Evolutionary conservation across 495 filamentous ascomycete species (phyloP), one percentile per base, ranked within the genome.

Genomic region (Penicillium salamii): DNA sequence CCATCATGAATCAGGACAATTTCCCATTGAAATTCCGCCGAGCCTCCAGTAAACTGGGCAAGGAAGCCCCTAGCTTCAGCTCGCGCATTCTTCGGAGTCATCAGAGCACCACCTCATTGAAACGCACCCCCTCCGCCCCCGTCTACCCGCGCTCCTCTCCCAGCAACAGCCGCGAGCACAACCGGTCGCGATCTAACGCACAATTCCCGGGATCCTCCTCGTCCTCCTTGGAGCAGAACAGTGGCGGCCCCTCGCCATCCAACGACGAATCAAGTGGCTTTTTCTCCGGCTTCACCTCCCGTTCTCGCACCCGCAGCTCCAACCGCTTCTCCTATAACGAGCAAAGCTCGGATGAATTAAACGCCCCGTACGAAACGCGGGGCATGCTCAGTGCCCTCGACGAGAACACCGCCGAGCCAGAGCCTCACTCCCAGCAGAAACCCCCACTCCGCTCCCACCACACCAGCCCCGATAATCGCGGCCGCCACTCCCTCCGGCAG

Each of bases 41-140:
- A 14, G 57, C 66, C 38, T 75, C 70, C 40, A 73, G 65, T 68
- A 77, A 74, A 63, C 70, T 75, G 55, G 71, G 75, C 58, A 77
- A 77, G 57, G 72, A 77, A 26, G 58, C 71, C 51, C 71, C 71
- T 53, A 67, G 72, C 55, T 70, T 70, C 55, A 66, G 54, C 46
- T 68, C 70, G 44, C 65, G 69, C 63, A 65, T 68, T 56, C 65
- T 72, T 50, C 71, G 69, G 40, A 74, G 64, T 54, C 75, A 76
- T 53, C 67, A 72, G 53, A 77, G 67, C 60, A 62, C 57, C 52
- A 71, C 69, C 37, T 71, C 71, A 26, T 73, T 89, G 57, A 82
- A 82, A 64, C 79, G 85, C 66, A 81, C 85, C 70, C 85, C 85
- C 46, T 88, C 85, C 59, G 84, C 83, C 55, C 84, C 85, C 44